phyloP scores from a whole-genome alignment of 1,284 basidiomycete genomes.

The Ceratobasidium sp. region DNA sequence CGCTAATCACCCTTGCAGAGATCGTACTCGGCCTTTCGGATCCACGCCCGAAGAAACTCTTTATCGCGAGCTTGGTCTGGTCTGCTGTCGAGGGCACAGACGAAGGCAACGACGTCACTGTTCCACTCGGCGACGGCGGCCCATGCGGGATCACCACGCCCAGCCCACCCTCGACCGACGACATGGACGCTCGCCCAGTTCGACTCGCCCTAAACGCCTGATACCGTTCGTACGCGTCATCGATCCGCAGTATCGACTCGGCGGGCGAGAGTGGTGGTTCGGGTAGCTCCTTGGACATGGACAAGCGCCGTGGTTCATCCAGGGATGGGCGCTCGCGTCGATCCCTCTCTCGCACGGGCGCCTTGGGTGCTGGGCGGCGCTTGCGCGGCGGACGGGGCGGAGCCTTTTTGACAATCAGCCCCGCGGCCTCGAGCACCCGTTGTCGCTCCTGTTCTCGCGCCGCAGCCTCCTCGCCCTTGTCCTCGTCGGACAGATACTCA shows the following conservation, averaged over 20 bases:
- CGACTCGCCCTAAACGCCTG: conserved; percentile 73
- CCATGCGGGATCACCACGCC: conserved; percentile 49
- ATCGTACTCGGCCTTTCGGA: conserved; percentile 44
- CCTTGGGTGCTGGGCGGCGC: conserved; percentile 59
- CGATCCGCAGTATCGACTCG: conserved; percentile 62
- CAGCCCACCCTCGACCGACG: conserved; percentile 62
- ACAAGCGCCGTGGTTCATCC: conserved; percentile 48
- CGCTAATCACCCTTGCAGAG: conserved; percentile 50
- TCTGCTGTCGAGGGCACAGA: conserved; percentile 51
- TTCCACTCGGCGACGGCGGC: conserved; percentile 48
- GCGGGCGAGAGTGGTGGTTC: conserved; percentile 58
- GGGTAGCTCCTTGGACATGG: conserved; percentile 59
- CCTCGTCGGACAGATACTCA: conserved; percentile 60
- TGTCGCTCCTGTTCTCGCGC: conserved; percentile 76
- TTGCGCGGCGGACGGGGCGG: conserved; percentile 51
- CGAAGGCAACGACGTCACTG: conserved; percentile 49
- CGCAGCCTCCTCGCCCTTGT: conserved; percentile 59
- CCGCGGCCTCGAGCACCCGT: conserved; percentile 87
- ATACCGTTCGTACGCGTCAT: conserved; percentile 93
- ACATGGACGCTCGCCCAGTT: conserved; percentile 67
- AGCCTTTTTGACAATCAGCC: conserved; percentile 73
- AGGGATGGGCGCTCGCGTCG: conserved; percentile 56
- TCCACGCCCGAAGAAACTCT: conserved; percentile 71
- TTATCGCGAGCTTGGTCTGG: conserved; percentile 53
- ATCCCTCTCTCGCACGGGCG: conserved; percentile 51